Base-by-base conservation (phyloP, 176 grass and related monocot species). In the Zea mays region DNA sequence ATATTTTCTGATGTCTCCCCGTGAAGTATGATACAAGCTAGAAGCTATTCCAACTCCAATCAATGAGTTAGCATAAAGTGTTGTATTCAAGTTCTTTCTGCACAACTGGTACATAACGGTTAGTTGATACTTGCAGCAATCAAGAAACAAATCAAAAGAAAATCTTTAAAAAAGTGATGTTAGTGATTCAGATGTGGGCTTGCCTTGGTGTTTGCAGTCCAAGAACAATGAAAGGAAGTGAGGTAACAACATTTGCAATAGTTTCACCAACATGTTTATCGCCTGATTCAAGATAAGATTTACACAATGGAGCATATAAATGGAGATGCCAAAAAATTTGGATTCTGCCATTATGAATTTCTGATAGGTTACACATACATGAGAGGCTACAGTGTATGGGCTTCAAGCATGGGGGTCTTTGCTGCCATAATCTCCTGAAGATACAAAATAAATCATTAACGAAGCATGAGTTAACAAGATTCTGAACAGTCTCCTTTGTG, bases 11-110 rank as follows among this genome's bases (percentile, higher is more conserved):
- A 91, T 73, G 77, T 85, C 48, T 59, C 96, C 96, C 79, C 88
- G 86, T 39, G 92, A 95, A 67, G 75, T 88, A 88, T 99, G 96
- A 64, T 95, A 95, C 60, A 98, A 66, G 75, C 89, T 98, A 56
- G 92, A 98, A 63, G 96, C 92, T 71, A 98, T 83, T 85, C 96
- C 96, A 71, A 98, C 96, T 85, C 96, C 96, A 71, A 98, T 85
- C 77, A 98, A 81, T 1, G 92, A 98, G 79, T 94, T 98, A 42
- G 89, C 96, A 81, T 98, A 94, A 49, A 98, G 76, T 74, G 78
- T 49, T 67, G 81, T 90, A 57, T 85, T 98, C 75, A 89, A 72
- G 62, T 88, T 94, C 89, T 92, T 94, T 88, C 92, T 98, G 91
- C 81, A 81, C 69, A 66, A 77, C 85, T 86, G 88, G 87, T 81